Base-by-base conservation (phyloP, 2,329 filamentous ascomycete species). In the Laburnicola sp. region DNA sequence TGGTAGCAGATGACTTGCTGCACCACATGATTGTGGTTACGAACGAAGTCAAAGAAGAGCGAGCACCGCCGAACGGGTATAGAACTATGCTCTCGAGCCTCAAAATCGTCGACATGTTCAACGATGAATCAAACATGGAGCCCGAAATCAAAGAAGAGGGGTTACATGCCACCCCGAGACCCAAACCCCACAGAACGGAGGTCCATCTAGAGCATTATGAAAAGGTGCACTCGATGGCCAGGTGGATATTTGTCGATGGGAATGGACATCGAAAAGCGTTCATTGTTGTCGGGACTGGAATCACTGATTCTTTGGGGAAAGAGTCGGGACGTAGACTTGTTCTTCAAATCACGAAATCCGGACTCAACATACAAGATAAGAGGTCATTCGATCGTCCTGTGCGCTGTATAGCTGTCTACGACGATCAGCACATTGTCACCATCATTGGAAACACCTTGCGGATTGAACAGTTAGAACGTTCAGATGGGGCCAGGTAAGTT, bases 161-260 rank as follows among this genome's bases (percentile, higher is more conserved):
- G 2, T 44, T 34, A 8, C 44, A 50, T 3, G 45, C 48, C 16
- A 32, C 73, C 35, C 32, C 22, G 10, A 70, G 73, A 2, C 74
- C 71, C 11, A 69, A 74, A 3, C 64, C 71, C 0, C 68, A 77
- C 0, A 72, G 78, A 1, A 82, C 80, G 50, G 80, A 86, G 27
- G 78, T 76, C 11, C 80, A 80, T 3, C 74, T 91, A 11, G 78
- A 81, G 38, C 56, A 71, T 0, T 80, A 81, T 0, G 85, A 88
- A 55, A 78, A 77, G 34, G 80, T 91, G 1, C 76, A 82, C 37
- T 78, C 82, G 1, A 68, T 91, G 6, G 69, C 80, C 1, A 84
- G 89, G 54, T 91, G 88, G 88, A 68, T 76, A 4, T 84, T 82
- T 54, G 72, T 75, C 28, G 81, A 82, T 48, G 77, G 82, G 32